Evolutionary conservation across 768 basidiomycete genomes (phyloP).

Genomic region (Psilocybe tampanensis): DNA sequence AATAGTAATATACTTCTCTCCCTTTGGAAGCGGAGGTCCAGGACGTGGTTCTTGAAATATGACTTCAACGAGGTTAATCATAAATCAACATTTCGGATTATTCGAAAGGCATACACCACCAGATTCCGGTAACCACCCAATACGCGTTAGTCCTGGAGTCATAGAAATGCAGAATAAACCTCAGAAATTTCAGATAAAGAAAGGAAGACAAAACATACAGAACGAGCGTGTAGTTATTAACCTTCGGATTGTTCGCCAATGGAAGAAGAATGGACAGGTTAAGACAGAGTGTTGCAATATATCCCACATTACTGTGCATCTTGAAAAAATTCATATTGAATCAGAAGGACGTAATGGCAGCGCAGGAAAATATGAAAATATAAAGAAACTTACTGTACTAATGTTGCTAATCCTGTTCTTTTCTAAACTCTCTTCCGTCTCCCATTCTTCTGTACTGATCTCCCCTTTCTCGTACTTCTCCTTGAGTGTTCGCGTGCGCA

Average conservation of each 20-base stretch:
- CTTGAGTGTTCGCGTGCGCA: constrained; percentile 55
- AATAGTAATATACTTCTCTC: constrained; percentile 75
- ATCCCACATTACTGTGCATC: constrained; percentile 81
- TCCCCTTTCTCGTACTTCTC: constrained; percentile 62
- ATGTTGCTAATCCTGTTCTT: constrained; percentile 88
- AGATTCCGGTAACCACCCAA: constrained; percentile 80
- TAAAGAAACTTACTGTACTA: constrained; percentile 56
- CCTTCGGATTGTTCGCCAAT: constrained; percentile 54
- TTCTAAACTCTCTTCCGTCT: constrained; percentile 75
- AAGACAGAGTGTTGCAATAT: constrained; percentile 62
- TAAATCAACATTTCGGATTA: no score
- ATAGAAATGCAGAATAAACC: no score
- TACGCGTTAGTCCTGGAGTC: constrained; percentile 62
- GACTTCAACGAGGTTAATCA: constrained; percentile 43
- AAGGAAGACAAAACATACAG: constrained; percentile 46
- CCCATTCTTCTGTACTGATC: constrained; percentile 63
- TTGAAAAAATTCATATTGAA: constrained; percentile 22
- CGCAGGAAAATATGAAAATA: not conserved
- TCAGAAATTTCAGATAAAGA: not conserved
- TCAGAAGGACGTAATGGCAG: not conserved
- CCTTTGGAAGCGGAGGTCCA: constrained; percentile 77
- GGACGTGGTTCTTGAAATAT: constrained; percentile 85
- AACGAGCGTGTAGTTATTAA: constrained; percentile 75
- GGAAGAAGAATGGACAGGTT: constrained; percentile 76
- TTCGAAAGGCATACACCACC: constrained; percentile 71